Percentiles rank a stretch among this genome's conserved stretches.
These are phyloP conservation scores for Phytopythium kandeliae DNA, from an alignment of 352 stramenopile species.

Conservation along the genomic window DNA sequence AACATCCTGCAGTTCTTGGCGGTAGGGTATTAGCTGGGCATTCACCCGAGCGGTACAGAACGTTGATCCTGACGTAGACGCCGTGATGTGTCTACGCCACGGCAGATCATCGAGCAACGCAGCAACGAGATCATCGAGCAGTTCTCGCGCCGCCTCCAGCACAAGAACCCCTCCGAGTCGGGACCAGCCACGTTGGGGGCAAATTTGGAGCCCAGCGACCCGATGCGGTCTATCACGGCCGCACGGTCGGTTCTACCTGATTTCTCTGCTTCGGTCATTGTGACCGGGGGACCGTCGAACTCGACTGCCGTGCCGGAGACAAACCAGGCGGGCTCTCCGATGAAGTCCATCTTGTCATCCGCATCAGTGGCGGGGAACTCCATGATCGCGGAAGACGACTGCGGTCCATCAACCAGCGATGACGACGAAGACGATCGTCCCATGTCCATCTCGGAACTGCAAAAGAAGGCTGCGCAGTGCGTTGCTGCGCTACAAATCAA, in stretches of 20 bases:
- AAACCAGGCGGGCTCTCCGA: conserved; percentile 1
- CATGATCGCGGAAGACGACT: conserved; percentile 48
- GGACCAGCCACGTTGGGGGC: conserved; percentile 50
- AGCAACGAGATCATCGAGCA: conserved; percentile 80
- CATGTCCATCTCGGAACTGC: conserved; percentile 58
- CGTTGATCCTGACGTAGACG: background rate
- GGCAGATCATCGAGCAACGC: conserved; percentile 74
- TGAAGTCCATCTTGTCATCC: conserved; percentile 1
- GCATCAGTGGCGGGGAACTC: conserved; percentile 5
- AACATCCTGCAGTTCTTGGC: conserved; percentile 82
- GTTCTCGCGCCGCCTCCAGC: conserved; percentile 59
- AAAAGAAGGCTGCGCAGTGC: conserved; percentile 47
- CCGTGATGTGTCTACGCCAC: background rate
- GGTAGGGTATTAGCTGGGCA: conserved; percentile 16
- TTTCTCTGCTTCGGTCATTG: conserved; percentile 1
- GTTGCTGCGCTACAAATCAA: conserved; percentile 41
- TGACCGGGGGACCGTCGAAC: background rate
- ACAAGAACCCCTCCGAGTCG: conserved; percentile 56
- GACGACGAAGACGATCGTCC: conserved; percentile 59
- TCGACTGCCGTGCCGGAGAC: background rate
- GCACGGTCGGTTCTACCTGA: conserved; percentile 42
- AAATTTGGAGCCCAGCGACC: conserved; percentile 63
- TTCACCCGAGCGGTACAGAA: background rate
- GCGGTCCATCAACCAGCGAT: conserved; percentile 34
- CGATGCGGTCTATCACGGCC: conserved; percentile 42